Percentiles rank a stretch among this genome's conserved stretches.
These are phyloP conservation scores for Agapanthus africanus DNA, from an alignment of 106 monocot genomes.

Conservation along the genomic window DNA sequence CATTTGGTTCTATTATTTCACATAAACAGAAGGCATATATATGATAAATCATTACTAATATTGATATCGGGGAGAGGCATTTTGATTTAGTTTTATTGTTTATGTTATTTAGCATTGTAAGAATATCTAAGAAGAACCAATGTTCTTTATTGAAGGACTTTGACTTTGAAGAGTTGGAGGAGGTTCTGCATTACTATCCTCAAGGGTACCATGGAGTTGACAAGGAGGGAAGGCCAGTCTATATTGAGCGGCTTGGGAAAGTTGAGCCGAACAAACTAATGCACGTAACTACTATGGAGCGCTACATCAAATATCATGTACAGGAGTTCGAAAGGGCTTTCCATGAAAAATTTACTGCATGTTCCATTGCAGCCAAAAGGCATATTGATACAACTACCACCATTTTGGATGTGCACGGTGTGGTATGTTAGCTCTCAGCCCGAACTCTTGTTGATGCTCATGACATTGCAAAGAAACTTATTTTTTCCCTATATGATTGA, in stretches of 20 bases:
- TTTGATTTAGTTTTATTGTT: background rate
- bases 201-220: constrained; percentile 98
- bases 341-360: constrained; percentile 80
- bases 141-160: constrained; percentile 57
- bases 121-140: background rate
- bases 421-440: constrained; percentile 39
- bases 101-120: background rate
- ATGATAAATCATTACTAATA: background rate
- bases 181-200: constrained; percentile 79
- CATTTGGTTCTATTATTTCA: background rate
- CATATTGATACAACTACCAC: constrained; percentile 85
- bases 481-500: background rate
- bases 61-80: background rate
- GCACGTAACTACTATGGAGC: constrained; percentile 77
- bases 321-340: constrained; percentile 95
- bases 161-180: constrained; percentile 71
- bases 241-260: constrained; percentile 86
- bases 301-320: constrained; percentile 94
- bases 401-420: constrained; percentile 86
- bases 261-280: constrained; percentile 87
- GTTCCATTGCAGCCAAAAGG: constrained; percentile 76
- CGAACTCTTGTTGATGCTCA: background rate
- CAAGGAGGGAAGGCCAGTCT: constrained; percentile 90
- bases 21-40: background rate
- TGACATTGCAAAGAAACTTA: background rate